Base-by-base conservation (phyloP, 148 eudicot species). In the Fagopyrum homotropicum region DNA sequence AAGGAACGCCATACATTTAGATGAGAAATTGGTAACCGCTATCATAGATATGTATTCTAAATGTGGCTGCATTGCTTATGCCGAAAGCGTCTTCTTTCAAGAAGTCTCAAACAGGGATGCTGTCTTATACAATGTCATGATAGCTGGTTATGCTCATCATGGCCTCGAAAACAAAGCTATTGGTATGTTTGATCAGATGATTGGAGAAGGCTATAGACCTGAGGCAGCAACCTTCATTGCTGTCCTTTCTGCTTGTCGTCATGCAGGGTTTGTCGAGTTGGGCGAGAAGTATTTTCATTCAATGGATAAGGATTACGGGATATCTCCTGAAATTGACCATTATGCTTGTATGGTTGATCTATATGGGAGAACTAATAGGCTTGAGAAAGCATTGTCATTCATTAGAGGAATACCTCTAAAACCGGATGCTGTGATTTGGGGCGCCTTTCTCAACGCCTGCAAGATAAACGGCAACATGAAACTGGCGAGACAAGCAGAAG, bases 301-400 rank as follows among this genome's bases (percentile, higher is more conserved):
- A 73, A 95, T 95, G 98, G 81, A 73, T 5, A 60, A 78, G 64
- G 81, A 82, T 50, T 85, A 90, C 74, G 84, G 55, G 19, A 84
- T 95, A 69, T 12, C 66, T 59, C 93, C 97, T 3, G 91, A 85
- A 82, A 79, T 71, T 51, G 89, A 92, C 73, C 98, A 95, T 80
- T 88, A 87, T 72, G 92, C 97, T 9, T 92, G 98, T 73, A 84
- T 92, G 96, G 84, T 94, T 80, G 98, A 94, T 82, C 86, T 94
- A 74, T 92, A 86, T 74, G 97, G 96, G 55, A 82, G 93, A 81
- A 85, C 97, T 69, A 83, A 81, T 73, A 78, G 79, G 69, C 81
- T 95, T 5, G 89, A 92, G 55, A 90, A 86, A 72, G 97, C 84
- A 16, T 72, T 75, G 9, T 69, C 78, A 49, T 87, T 94, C 50